phyloP scores from a whole-genome alignment of 257 asterid species.

The Phtheirospermum japonicum region DNA sequence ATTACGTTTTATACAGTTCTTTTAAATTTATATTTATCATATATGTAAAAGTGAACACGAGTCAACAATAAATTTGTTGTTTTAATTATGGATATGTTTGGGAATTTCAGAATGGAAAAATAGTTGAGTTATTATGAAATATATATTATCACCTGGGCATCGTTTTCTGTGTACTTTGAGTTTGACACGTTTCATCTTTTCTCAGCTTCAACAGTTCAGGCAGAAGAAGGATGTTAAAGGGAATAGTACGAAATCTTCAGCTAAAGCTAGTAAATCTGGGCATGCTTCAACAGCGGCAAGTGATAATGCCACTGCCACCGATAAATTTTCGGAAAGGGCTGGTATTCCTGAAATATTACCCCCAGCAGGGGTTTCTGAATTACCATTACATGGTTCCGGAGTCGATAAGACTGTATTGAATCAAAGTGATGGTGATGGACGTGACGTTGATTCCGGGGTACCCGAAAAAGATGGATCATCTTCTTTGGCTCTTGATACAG shows the following conservation, averaged over 20 bases:
- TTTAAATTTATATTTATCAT: background rate
- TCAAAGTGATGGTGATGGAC: conserved; percentile 32
- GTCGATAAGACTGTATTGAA: conserved; percentile 21
- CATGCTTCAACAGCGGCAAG: conserved; percentile 36
- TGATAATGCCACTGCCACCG: conserved; percentile 32
- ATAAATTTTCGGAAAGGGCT: conserved; percentile 33
- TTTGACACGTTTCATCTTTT: conserved; percentile 22
- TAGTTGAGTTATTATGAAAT: background rate
- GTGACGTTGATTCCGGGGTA: conserved; percentile 27
- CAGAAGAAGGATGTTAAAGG: conserved; percentile 88
- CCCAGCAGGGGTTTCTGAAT: conserved; percentile 23
- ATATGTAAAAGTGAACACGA: background rate
- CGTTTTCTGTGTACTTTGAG: conserved; percentile 12
- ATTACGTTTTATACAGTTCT: background rate
- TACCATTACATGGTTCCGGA: conserved; percentile 40
- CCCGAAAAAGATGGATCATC: conserved; percentile 35
- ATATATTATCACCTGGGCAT: conserved; percentile 8
- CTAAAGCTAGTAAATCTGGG: conserved; percentile 63
- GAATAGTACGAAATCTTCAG: conserved; percentile 45
- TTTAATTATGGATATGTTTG: background rate
- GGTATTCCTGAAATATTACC: conserved; percentile 36
- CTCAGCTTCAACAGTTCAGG: conserved; percentile 92
- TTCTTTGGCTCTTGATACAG: conserved; percentile 33
- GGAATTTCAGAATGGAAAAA: background rate
- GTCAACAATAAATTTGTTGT: background rate